Percentiles rank a stretch among this genome's conserved stretches.
Evolutionary conservation across 345 rosid species (phyloP).

Genomic region (Eucalyptus marginata): DNA sequence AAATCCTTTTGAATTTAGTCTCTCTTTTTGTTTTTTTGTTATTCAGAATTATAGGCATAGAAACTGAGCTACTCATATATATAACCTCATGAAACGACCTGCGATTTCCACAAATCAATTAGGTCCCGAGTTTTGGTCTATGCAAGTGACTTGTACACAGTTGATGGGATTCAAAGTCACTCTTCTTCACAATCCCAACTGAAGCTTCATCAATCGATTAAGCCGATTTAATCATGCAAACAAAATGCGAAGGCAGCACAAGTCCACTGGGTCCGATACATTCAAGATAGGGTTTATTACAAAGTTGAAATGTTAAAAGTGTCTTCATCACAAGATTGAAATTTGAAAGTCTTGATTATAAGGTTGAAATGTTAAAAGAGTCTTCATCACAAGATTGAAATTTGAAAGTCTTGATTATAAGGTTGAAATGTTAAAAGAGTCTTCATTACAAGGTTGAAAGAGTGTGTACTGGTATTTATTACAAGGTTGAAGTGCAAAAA

Average conservation of each 20-base stretch:
- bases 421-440: not conserved
- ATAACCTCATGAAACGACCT: rapidly evolving
- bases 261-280: not conserved
- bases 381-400: not conserved
- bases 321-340: not conserved
- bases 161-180: rapidly evolving
- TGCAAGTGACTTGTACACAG: rapidly evolving
- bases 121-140: rapidly evolving
- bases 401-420: no score
- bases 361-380: no score
- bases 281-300: not conserved
- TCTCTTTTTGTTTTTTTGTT: rapidly evolving
- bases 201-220: not conserved
- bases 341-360: no score
- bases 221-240: not conserved
- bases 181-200: not conserved
- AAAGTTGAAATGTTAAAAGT: not conserved
- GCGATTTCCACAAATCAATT: rapidly evolving
- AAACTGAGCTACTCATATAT: not conserved
- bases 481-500: not conserved
- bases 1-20: rapidly evolving
- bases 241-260: not conserved
- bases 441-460: not conserved
- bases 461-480: not conserved
- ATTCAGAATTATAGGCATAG: rapidly evolving